Conservation (phyloP, 2,329 filamentous ascomycete genomes). For the Myriangium duriaei region DNA sequence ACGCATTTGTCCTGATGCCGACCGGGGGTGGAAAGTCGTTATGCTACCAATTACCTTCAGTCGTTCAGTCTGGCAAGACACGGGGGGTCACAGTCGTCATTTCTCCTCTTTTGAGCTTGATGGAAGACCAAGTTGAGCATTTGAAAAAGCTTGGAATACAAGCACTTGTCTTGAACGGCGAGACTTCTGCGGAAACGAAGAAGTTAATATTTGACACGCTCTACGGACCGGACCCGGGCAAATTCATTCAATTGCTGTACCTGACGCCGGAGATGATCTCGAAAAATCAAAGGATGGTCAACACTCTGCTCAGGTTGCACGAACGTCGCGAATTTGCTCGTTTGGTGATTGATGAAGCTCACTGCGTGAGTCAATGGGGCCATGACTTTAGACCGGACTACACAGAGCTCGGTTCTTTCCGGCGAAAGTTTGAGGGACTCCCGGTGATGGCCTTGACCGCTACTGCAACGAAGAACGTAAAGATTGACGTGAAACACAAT, state of each 20-base stretch:
- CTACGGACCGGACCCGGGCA: slow-evolving; percentile 52
- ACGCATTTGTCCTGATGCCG: slow-evolving; percentile 94
- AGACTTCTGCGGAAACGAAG: slow-evolving; percentile 52
- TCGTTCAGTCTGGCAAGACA: slow-evolving; percentile 70
- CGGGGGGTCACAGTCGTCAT: slow-evolving; percentile 82
- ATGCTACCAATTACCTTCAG: slow-evolving; percentile 87
- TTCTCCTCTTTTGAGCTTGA: slow-evolving; percentile 87
- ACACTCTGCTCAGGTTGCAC: slow-evolving; percentile 56
- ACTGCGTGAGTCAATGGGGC: slow-evolving; percentile 98
- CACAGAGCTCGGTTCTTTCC: slow-evolving; percentile 67
- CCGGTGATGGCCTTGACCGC: slow-evolving; percentile 92
- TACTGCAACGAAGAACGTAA: slow-evolving; percentile 87
- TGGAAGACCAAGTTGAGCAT: slow-evolving; percentile 93
- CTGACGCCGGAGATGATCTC: slow-evolving; percentile 95
- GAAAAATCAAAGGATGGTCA: slow-evolving; percentile 60
- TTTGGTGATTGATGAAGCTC: slow-evolving; percentile 95
- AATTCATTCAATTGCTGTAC: slow-evolving; percentile 75
- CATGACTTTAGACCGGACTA: slow-evolving; percentile 97
- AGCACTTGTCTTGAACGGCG: slow-evolving; percentile 71
- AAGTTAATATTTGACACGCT: slow-evolving; percentile 54
- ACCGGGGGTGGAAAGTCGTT: slow-evolving; percentile 94
- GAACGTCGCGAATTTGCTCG: slow-evolving; percentile 62
- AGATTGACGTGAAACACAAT: slow-evolving; percentile 81
- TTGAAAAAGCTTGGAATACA: slow-evolving; percentile 62
- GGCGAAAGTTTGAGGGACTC: slow-evolving; percentile 59